Percentiles rank a stretch among this genome's conserved stretches.
phyloP scores from a whole-genome alignment of 305 asterid species.

The Nicotiana rustica region DNA sequence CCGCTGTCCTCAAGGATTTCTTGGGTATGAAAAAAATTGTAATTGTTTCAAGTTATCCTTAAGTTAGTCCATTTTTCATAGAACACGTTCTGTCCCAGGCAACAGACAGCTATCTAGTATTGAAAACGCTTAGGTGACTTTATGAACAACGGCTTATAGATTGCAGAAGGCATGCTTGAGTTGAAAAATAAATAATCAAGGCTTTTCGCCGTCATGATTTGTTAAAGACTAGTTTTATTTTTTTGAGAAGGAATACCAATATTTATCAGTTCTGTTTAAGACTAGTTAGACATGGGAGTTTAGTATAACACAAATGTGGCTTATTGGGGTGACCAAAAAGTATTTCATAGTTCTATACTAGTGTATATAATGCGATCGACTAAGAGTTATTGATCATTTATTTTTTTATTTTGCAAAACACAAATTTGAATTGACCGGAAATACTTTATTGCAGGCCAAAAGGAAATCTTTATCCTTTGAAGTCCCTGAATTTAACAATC shows the following conservation, averaged over 20 bases:
- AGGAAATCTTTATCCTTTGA: conserved; percentile 66
- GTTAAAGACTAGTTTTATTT: conserved; percentile 3
- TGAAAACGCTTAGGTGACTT: not conserved
- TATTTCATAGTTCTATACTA: not conserved
- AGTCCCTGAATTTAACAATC: conserved; percentile 56
- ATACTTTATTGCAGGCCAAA: conserved; percentile 71
- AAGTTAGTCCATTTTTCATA: conserved; percentile 12
- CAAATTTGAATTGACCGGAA: conserved; percentile 12
- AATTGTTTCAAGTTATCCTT: conserved; percentile 12
- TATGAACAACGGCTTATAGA: not conserved
- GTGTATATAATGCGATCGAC: not conserved
- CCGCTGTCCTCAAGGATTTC: not conserved
- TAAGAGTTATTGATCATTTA: not conserved
- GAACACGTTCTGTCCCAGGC: not conserved
- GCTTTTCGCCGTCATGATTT: not conserved
- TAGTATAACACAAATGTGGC: conserved; percentile 13
- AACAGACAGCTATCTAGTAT: not conserved
- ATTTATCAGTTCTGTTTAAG: not conserved
- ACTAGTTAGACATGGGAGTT: conserved; percentile 29
- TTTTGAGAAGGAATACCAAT: too few relatives aligned
- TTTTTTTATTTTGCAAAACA: conserved; percentile 7
- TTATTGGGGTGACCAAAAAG: conserved; percentile 22
- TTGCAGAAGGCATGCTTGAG: not conserved
- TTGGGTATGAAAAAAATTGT: not conserved
- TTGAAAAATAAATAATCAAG: conserved; percentile 5